These are phyloP conservation scores for Cladophialophora psammophila DNA, from an alignment of 2,329 filamentous ascomycete species.

Conservation along the genomic window DNA sequence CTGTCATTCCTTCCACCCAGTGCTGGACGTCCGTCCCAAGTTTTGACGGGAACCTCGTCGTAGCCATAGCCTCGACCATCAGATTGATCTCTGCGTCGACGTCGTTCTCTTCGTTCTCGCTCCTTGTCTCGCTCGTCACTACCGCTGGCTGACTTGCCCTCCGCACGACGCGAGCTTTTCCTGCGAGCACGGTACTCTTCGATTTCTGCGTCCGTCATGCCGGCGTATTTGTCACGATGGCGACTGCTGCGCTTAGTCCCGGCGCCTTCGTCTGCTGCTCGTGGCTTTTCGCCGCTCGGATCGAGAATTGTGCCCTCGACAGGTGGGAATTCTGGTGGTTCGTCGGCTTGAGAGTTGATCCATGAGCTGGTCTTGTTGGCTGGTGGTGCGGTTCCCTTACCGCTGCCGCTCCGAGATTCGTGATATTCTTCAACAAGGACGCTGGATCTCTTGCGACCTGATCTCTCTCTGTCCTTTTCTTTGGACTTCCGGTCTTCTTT, in stretches of 20 bases:
- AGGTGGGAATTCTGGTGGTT: slow-evolving; percentile 57
- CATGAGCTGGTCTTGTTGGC: slow-evolving; percentile 59
- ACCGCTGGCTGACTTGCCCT: slow-evolving; percentile 38
- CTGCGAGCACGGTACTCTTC: slow-evolving; percentile 47
- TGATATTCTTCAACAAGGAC: slow-evolving; percentile 46
- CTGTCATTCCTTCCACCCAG: slow-evolving; percentile 36
- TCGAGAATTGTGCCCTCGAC: slow-evolving; percentile 57
- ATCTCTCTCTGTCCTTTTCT: slow-evolving; percentile 45
- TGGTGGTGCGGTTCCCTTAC: slow-evolving; percentile 40
- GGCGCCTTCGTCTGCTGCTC: slow-evolving; percentile 38
- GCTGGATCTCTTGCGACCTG: slow-evolving; percentile 37
- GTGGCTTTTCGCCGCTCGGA: slow-evolving; percentile 41
- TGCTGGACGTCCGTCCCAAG: slow-evolving; percentile 38
- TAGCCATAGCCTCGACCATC: slow-evolving; percentile 37
- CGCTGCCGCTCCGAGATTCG: slow-evolving; percentile 43
- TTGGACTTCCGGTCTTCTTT: slow-evolving; percentile 44
- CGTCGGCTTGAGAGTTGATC: slow-evolving; percentile 57
- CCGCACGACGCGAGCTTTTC: slow-evolving; percentile 26
- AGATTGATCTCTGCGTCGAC: slow-evolving; percentile 25
- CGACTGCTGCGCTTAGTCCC: slow-evolving; percentile 45
- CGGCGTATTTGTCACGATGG: slow-evolving; percentile 51
- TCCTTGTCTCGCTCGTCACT: slow-evolving; percentile 36
- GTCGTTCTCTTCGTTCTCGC: slow-evolving; percentile 31
- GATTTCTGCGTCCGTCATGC: slow-evolving; percentile 50
- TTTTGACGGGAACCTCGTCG: slow-evolving; percentile 40